Evolutionary conservation across 331 rosid species (phyloP), one percentile per base, ranked within the genome.

Genomic region (Phaseolus coccineus): DNA sequence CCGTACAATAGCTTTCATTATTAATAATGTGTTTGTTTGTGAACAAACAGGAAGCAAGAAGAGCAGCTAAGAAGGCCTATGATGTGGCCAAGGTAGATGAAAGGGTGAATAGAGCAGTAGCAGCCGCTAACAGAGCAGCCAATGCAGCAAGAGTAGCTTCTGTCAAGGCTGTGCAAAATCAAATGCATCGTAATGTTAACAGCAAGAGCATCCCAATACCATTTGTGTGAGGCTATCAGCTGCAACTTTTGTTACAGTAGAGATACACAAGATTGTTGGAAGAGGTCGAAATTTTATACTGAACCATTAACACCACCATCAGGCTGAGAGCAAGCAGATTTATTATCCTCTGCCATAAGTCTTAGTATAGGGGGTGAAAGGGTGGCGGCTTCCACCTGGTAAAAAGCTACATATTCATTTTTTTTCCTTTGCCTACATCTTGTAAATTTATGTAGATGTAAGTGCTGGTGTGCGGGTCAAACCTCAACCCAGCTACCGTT

Each of bases 81-180:
- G 92, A 93, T 55, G 93, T 96, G 61, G 85, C 89, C 13, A 96
- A 91, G 89, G 98, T 93, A 74, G 99, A 96, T 35, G 99, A 93
- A 80, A 87, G 99, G 85, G 99, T 91, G 66, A 93, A 89, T 81
- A 88, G 93, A 85, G 93, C 98, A 40, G 97, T 93, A 55, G 82
- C 91, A 2, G 96, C 97, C 2, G 99, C 99, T 2, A 96, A 96
- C 77, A 89, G 93, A 83, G 91, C 98, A 15, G 99, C 98, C 59
- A 96, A 91, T 82, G 99, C 99, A 66, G 99, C 97, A 73, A 91
- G 99, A 90, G 98, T 96, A 70, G 96, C 96, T 35, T 94, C 98
- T 1, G 91, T 93, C 77, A 96, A 93, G 83, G 98, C 99, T 42
- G 99, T 93, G 42, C 99, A 96, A 76, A 91, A 85, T 73, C 96